These are phyloP conservation scores for Ogataea trehaloabstinens DNA, from an alignment of 805 yeast species.

Conservation along the genomic window DNA sequence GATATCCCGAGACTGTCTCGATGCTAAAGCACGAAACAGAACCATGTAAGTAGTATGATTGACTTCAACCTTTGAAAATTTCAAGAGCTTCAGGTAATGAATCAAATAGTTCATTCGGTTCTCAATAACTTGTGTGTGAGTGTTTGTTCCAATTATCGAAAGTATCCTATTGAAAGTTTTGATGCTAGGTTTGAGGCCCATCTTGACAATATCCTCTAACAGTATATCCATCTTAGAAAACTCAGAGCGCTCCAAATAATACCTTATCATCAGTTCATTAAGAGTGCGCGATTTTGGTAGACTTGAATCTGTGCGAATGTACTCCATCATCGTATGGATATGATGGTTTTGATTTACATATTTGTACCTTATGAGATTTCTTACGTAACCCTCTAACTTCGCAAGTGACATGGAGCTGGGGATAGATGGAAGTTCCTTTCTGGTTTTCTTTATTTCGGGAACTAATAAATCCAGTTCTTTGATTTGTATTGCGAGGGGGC, in stretches of 20 bases:
- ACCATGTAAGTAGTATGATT: conserved; percentile 13
- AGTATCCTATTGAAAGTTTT: conserved; percentile 4
- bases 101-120: conserved; percentile 6
- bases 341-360: background rate
- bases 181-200: background rate
- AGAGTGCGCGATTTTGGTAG: background rate
- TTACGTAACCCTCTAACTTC: conserved; percentile 3
- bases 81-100: conserved; percentile 2
- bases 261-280: background rate
- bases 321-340: background rate
- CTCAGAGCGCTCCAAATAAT: conserved; percentile 4
- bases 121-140: background rate
- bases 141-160: background rate
- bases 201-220: conserved; percentile 3
- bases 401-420: background rate
- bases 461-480: conserved; percentile 3
- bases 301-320: background rate
- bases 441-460: background rate
- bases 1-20: conserved; percentile 4
- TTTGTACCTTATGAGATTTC: conserved; percentile 1
- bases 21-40: conserved; percentile 5
- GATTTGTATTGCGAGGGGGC: background rate
- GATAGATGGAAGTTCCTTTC: background rate
- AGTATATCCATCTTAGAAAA: conserved; percentile 4
- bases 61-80: conserved; percentile 3